Conservation (phyloP, 2,329 filamentous ascomycete genomes). For the Aureobasidium lini region DNA sequence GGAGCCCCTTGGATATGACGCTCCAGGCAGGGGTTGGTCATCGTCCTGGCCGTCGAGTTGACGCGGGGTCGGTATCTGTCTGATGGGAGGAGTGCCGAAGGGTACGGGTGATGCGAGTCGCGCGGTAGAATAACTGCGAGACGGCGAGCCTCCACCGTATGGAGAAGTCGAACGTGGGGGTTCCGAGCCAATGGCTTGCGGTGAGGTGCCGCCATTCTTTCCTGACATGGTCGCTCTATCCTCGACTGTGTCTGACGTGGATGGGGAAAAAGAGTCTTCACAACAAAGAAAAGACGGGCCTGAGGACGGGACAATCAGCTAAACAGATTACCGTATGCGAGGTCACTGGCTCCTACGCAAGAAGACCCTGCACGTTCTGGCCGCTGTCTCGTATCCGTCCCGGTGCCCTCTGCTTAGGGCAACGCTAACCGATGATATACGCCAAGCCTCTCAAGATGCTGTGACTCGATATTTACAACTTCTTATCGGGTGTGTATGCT, state of each 20-base stretch:
- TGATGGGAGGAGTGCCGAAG: conserved; percentile 39
- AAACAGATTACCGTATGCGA: conserved; percentile 4
- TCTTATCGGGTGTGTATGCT: background rate
- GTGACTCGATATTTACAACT: background rate
- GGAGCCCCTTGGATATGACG: conserved; percentile 43
- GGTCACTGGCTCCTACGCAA: conserved; percentile 1
- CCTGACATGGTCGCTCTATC: background rate
- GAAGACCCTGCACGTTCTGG: background rate
- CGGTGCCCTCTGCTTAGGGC: background rate
- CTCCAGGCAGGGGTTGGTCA: conserved; percentile 55
- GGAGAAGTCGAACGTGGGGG: conserved; percentile 2
- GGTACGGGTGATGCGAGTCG: conserved; percentile 50
- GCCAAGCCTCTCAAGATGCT: background rate
- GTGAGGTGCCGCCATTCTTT: background rate
- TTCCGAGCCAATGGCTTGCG: conserved; percentile 3
- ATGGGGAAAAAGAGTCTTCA: background rate
- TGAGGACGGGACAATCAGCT: background rate
- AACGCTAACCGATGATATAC: background rate
- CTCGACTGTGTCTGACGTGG: background rate
- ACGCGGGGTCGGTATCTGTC: conserved; percentile 43
- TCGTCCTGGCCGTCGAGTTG: conserved; percentile 34
- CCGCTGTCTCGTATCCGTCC: background rate
- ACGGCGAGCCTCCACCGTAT: conserved; percentile 14
- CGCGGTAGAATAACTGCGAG: conserved; percentile 36
- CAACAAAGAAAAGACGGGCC: background rate